Evolutionary conservation across 2,329 filamentous ascomycete species (phyloP).

Genomic region (Tolypocladium ovalisporum): DNA sequence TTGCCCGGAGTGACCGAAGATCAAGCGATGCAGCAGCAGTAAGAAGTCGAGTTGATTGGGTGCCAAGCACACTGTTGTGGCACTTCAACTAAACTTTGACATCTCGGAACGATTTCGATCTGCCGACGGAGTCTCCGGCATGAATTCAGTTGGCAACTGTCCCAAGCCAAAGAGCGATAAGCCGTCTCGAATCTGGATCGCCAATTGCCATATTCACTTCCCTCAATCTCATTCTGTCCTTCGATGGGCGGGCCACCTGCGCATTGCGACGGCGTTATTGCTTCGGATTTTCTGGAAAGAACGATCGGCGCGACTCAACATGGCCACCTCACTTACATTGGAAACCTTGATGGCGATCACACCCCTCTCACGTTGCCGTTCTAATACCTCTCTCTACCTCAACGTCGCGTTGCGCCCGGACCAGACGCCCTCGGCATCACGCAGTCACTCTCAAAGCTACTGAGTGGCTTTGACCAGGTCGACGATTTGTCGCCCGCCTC

Average conservation of each 20-base stretch:
- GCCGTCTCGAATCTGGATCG: neutral
- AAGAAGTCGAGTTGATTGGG: neutral
- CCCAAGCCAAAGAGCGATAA: neutral
- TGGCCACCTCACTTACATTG: neutral
- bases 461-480: neutral
- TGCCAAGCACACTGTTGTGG: constrained; percentile 1
- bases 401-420: neutral
- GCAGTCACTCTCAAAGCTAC: neutral
- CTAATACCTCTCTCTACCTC: neutral
- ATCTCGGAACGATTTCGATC: neutral
- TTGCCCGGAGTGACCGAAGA: constrained; percentile 35
- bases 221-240: neutral
- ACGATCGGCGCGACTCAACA: neutral
- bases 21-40: constrained; percentile 22
- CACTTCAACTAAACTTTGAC: neutral
- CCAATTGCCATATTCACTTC: neutral
- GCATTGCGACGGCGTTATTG: constrained; percentile 5
- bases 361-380: neutral
- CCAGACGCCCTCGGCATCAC: neutral
- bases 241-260: neutral
- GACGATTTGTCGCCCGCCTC: neutral
- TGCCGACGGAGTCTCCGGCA: neutral
- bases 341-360: neutral
- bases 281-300: constrained; percentile 1
- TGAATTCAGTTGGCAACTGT: neutral